These are phyloP conservation scores for Hymenoscyphus scutula DNA, from an alignment of 2,329 filamentous ascomycete species.

Conservation along the genomic window DNA sequence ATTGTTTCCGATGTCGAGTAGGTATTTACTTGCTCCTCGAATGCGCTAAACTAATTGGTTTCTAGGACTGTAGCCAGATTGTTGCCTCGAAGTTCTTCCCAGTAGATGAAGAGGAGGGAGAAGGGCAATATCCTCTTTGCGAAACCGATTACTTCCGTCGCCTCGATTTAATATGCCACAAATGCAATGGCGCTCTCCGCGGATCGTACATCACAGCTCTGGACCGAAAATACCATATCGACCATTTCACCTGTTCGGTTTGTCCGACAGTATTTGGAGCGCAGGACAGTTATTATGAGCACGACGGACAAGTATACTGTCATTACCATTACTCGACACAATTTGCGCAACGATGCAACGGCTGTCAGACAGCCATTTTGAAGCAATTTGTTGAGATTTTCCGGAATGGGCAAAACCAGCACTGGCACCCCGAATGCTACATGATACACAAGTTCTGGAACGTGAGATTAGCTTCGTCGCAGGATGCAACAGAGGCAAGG, in stretches of 20 bases:
- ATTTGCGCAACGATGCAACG: constrained; percentile 93
- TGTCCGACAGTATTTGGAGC: constrained; percentile 98
- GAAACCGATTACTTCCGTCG: constrained; percentile 97
- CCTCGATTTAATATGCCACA: constrained; percentile 84
- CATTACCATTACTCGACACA: constrained; percentile 99
- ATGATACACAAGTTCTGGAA: constrained; percentile 99
- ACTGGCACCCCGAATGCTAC: constrained; percentile 99
- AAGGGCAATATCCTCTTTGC: constrained; percentile 88
- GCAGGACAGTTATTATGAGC: constrained; percentile 98
- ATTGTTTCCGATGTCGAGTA: constrained; percentile 97
- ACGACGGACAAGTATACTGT: constrained; percentile 93
- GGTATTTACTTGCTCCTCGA: constrained; percentile 18
- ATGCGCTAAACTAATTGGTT: constrained; percentile 18
- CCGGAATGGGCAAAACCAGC: constrained; percentile 94
- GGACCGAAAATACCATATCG: constrained; percentile 97
- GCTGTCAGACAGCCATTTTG: constrained; percentile 92
- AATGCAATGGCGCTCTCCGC: constrained; percentile 87
- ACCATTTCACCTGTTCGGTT: constrained; percentile 97
- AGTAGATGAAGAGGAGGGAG: constrained; percentile 83
- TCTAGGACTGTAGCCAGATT: constrained; percentile 90
- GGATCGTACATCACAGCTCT: constrained; percentile 98
- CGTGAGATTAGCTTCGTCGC: constrained; percentile 63
- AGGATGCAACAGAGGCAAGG: constrained; percentile 46
- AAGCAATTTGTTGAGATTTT: constrained; percentile 99
- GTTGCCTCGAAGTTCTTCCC: constrained; percentile 99